Percentiles rank a stretch among this genome's conserved stretches.
phyloP scores from a whole-genome alignment of 2,329 filamentous ascomycete species.

The Ophiostoma sp. region DNA sequence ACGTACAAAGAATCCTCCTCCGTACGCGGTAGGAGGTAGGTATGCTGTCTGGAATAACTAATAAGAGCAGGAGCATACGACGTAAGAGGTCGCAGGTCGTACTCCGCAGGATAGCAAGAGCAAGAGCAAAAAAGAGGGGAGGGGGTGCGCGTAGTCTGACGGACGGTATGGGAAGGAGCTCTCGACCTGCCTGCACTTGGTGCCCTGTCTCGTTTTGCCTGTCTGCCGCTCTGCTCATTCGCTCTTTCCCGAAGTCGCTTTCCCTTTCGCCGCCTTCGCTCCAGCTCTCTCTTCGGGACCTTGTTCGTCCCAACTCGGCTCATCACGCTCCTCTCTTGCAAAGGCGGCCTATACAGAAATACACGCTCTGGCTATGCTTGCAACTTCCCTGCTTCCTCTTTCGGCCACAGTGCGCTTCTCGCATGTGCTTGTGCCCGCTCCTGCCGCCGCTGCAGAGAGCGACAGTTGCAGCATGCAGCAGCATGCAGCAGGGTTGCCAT shows the following conservation, averaged over 20 bases:
- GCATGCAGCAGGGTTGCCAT: slow-evolving; percentile 13
- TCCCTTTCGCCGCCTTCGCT: not conserved
- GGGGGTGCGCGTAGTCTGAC: not conserved
- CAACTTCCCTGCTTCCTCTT: not conserved
- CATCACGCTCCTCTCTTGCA: not conserved
- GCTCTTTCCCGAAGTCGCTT: not conserved
- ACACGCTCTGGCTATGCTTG: not conserved
- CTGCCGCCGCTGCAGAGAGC: slow-evolving; percentile 8
- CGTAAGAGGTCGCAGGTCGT: not conserved
- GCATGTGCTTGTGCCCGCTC: slow-evolving; percentile 9
- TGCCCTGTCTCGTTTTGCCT: not conserved
- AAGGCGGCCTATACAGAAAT: not conserved
- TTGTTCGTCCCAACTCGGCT: not conserved
- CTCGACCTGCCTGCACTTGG: not conserved
- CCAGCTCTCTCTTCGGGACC: too few relatives aligned
- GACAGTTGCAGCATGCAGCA: slow-evolving; percentile 6
- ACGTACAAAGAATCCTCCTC: not conserved
- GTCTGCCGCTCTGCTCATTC: not conserved
- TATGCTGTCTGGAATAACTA: too few relatives aligned
- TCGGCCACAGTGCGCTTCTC: not conserved
- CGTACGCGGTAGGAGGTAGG: not conserved
- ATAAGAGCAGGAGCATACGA: not conserved
- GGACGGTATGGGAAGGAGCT: slow-evolving; percentile 5
- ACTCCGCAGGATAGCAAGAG: slow-evolving; percentile 2
- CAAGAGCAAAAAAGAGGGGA: not conserved